phyloP scores from a whole-genome alignment of 768 basidiomycete genomes.

The Boletus speciosus region DNA sequence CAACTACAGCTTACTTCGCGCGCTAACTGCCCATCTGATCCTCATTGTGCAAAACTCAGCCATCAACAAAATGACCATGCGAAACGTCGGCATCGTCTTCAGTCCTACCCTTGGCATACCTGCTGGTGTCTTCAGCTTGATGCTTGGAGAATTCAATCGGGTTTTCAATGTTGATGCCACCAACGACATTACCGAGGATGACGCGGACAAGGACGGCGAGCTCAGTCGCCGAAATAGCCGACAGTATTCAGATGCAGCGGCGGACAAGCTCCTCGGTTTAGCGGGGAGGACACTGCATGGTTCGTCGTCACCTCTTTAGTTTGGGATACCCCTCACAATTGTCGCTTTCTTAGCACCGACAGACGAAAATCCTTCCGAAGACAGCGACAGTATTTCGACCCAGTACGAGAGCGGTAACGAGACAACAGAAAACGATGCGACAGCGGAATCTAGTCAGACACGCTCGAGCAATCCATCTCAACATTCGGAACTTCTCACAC shows the following conservation, averaged over 20 bases:
- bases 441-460: slow-evolving; percentile 41
- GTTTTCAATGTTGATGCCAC: slow-evolving; percentile 79
- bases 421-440: slow-evolving; percentile 56
- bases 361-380: slow-evolving; percentile 65
- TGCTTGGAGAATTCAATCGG: slow-evolving; percentile 89
- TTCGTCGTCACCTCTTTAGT: slow-evolving; percentile 35
- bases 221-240: slow-evolving; percentile 72
- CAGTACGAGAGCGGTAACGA: slow-evolving; percentile 77
- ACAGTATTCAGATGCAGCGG: slow-evolving; percentile 79
- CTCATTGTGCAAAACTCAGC: slow-evolving; percentile 87
- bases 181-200: slow-evolving; percentile 22
- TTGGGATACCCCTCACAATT: slow-evolving; percentile 1
- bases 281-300: slow-evolving; percentile 63
- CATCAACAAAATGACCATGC: slow-evolving; percentile 97
- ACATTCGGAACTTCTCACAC: slow-evolving; percentile 16
- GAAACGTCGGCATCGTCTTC: slow-evolving; percentile 98
- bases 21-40: slow-evolving; percentile 92
- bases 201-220: slow-evolving; percentile 34
- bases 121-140: slow-evolving; percentile 93
- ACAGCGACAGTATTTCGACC: slow-evolving; percentile 63
- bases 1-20: slow-evolving; percentile 92
- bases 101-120: slow-evolving; percentile 97
- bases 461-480: slow-evolving; percentile 39
- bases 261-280: slow-evolving; percentile 78
- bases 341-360: slow-evolving; percentile 34